Evolutionary conservation across 192 early-diverging fungal species (phyloP).

Genomic region (Backusella sp.): DNA sequence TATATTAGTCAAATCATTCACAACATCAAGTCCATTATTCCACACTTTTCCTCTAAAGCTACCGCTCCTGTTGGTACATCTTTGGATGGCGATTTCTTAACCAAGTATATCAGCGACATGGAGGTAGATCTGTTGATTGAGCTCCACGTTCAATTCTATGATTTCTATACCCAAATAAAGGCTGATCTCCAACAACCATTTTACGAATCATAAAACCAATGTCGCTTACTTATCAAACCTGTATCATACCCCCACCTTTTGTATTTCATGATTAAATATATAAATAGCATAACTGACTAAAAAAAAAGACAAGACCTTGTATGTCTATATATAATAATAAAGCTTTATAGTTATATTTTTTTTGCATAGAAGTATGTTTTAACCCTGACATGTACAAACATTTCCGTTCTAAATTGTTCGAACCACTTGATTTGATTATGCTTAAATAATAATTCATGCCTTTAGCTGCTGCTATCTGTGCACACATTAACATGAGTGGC

Average conservation of each 20-base stretch:
- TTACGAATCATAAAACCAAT: background rate
- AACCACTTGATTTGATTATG: no score
- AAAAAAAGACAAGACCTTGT: background rate
- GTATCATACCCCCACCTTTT: background rate
- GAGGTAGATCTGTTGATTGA: background rate
- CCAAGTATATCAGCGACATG: background rate
- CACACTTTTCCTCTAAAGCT: background rate
- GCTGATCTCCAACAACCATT: background rate
- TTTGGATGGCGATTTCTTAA: background rate
- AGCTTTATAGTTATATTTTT: background rate
- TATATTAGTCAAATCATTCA: background rate
- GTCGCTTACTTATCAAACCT: background rate
- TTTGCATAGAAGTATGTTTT: background rate
- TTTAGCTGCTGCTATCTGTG: no score
- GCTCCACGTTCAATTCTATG: conserved; percentile 1
- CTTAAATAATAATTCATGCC: no score
- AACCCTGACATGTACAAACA: background rate
- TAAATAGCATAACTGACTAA: background rate
- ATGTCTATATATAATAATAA: background rate
- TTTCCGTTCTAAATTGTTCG: no score
- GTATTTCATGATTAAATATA: background rate
- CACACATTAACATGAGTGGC: no score
- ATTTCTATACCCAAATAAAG: background rate
- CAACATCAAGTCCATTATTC: background rate
- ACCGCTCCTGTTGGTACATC: background rate